phyloP scores from a whole-genome alignment of 768 basidiomycete genomes.

The Xerocomus brunneocitrinus region DNA sequence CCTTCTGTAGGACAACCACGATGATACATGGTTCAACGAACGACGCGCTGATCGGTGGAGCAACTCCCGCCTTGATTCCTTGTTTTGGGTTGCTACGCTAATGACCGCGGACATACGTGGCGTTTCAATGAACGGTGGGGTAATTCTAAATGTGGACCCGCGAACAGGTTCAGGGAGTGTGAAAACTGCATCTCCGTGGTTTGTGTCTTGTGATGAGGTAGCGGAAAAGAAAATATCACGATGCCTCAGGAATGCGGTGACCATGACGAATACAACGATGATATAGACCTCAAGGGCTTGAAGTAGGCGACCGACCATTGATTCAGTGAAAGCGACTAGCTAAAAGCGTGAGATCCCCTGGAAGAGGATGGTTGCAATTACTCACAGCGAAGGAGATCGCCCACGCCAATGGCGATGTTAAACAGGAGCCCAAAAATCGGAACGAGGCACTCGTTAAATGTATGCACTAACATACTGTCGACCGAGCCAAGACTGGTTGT shows the following conservation, averaged over 20 bases:
- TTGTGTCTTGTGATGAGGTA: not conserved
- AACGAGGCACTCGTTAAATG: conserved; percentile 43
- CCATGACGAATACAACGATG: conserved; percentile 53
- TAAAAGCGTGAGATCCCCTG: conserved; percentile 8
- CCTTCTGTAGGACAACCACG: conserved; percentile 36
- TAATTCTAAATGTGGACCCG: conserved; percentile 24
- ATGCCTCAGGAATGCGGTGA: conserved; percentile 37
- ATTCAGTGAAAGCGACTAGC: conserved; percentile 66
- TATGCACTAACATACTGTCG: conserved; percentile 36
- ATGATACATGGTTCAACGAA: conserved; percentile 31
- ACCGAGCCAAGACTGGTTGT: conserved; percentile 39
- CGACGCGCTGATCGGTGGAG: conserved; percentile 14
- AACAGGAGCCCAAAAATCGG: conserved; percentile 51
- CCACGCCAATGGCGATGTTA: conserved; percentile 49
- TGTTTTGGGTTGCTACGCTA: conserved; percentile 2
- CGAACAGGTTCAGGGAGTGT: conserved; percentile 25
- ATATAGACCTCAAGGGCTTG: conserved; percentile 62
- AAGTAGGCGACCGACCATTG: conserved; percentile 60
- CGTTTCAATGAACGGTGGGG: conserved; percentile 20
- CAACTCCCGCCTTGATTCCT: conserved; percentile 7
- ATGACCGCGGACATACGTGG: conserved; percentile 23
- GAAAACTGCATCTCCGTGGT: not conserved
- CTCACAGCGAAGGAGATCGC: conserved; percentile 56
- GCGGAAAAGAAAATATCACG: conserved; percentile 1
- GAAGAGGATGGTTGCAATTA: conserved; percentile 10